A percentile compares a stretch with the other conserved stretches of the same genome.
phyloP scores from a whole-genome alignment of 768 basidiomycete species.

The Tremella mesenterica region DNA sequence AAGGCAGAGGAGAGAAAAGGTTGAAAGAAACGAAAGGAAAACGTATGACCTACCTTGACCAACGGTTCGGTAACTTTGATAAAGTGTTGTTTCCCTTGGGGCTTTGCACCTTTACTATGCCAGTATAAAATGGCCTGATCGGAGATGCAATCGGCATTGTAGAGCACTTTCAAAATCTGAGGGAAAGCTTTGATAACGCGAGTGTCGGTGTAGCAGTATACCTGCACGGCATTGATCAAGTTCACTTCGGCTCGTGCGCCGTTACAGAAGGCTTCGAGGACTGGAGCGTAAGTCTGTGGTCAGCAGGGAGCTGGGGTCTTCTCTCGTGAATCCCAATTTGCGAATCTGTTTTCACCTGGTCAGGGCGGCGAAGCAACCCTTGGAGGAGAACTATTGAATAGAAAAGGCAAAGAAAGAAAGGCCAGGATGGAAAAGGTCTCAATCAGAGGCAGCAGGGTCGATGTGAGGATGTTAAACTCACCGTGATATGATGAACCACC shows the following conservation, averaged over 20 bases:
- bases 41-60: slow-evolving; percentile 60
- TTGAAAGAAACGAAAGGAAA: neutral
- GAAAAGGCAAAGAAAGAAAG: neutral
- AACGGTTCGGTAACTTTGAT: slow-evolving; percentile 75
- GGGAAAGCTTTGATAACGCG: slow-evolving; percentile 91
- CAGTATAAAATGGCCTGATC: slow-evolving; percentile 97
- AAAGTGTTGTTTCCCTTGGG: slow-evolving; percentile 92
- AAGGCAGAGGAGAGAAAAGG: slow-evolving; percentile 3
- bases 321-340: too few relatives aligned
- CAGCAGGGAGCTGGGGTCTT: neutral
- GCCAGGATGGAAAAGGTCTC: too few relatives aligned
- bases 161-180: slow-evolving; percentile 90
- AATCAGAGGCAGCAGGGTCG: neutral
- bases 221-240: slow-evolving; percentile 88
- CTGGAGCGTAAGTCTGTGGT: slow-evolving; percentile 68
- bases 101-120: slow-evolving; percentile 93
- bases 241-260: slow-evolving; percentile 84
- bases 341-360: too few relatives aligned
- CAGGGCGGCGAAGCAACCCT: too few relatives aligned
- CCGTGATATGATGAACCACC: slow-evolving; percentile 78
- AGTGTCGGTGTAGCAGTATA: slow-evolving; percentile 94
- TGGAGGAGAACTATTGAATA: too few relatives aligned
- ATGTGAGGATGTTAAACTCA: slow-evolving; percentile 46
- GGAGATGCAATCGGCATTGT: slow-evolving; percentile 90
- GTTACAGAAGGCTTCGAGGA: slow-evolving; percentile 83